A percentile compares a stretch with the other conserved stretches of the same genome.
phyloP scores from a whole-genome alignment of 2,329 filamentous ascomycete species.

The Hypoxylon sp. region DNA sequence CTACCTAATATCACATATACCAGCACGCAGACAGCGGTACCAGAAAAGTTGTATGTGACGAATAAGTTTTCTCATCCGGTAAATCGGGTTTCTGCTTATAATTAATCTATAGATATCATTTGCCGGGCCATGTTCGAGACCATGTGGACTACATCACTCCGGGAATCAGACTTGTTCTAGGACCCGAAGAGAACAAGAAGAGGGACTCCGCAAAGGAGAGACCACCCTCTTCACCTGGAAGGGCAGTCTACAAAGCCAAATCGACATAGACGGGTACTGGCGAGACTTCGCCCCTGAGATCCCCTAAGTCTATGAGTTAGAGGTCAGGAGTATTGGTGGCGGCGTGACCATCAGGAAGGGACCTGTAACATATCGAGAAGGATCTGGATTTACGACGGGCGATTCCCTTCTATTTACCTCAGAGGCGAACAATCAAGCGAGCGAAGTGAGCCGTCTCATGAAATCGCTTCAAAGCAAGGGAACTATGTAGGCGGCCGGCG shows the following conservation, averaged over 20 bases:
- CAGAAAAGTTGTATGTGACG: slow-evolving; percentile 1
- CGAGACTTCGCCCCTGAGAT: slow-evolving; percentile 24
- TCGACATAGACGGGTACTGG: slow-evolving; percentile 23
- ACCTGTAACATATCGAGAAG: no score
- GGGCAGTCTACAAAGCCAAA: slow-evolving; percentile 21
- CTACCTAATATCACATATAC: slow-evolving; percentile 48
- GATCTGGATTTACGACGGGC: neutral
- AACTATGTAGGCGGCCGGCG: neutral
- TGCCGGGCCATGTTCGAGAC: slow-evolving; percentile 43
- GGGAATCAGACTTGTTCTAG: slow-evolving; percentile 30
- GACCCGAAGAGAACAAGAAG: slow-evolving; percentile 35
- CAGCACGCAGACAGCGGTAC: slow-evolving; percentile 45
- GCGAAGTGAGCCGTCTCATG: neutral
- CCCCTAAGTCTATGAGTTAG: neutral
- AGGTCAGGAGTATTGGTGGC: no score
- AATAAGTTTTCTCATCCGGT: neutral
- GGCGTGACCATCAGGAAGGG: no score
- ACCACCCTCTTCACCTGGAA: neutral
- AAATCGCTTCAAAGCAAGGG: neutral
- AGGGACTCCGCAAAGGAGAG: neutral
- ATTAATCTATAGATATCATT: slow-evolving; percentile 38
- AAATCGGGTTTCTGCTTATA: neutral
- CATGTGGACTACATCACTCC: slow-evolving; percentile 49
- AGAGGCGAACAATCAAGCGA: neutral
- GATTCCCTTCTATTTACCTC: neutral